Evolutionary conservation across 1,284 basidiomycete species (phyloP).

Genomic region (Rhodotorula sp.): DNA sequence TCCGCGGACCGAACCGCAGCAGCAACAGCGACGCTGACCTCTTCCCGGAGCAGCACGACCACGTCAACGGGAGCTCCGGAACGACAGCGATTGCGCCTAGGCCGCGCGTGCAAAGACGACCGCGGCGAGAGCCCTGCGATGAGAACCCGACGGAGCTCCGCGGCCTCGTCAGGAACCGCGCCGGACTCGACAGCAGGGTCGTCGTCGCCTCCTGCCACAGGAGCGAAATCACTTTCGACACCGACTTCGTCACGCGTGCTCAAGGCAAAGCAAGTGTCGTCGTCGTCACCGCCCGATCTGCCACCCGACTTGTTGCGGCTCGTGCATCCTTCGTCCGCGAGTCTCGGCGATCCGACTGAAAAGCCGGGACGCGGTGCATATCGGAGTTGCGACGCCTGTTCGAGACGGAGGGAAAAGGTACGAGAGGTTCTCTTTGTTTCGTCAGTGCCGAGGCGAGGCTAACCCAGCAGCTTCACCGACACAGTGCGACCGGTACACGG

Average conservation of each 20-base stretch:
- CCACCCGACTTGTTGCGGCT: neutral
- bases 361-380: neutral
- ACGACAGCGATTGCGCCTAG: neutral
- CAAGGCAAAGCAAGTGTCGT: neutral
- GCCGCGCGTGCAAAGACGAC: too few species aligned
- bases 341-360: neutral
- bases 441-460: neutral
- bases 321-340: neutral
- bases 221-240: neutral
- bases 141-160: too few species aligned
- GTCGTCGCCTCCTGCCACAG: too few species aligned
- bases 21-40: neutral
- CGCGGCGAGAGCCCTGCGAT: too few species aligned
- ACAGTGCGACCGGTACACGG: slow-evolving; percentile 8
- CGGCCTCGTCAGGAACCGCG: too few species aligned
- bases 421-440: neutral
- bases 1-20: neutral
- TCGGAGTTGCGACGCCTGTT: slow-evolving; percentile 2
- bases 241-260: neutral
- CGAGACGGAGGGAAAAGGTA: slow-evolving; percentile 4
- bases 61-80: neutral
- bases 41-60: neutral
- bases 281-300: neutral
- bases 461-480: too few species aligned
- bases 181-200: too few species aligned